These are phyloP conservation scores for Pterocarpus macrocarpus DNA, from an alignment of 306 rosid genomes.

Conservation along the genomic window DNA sequence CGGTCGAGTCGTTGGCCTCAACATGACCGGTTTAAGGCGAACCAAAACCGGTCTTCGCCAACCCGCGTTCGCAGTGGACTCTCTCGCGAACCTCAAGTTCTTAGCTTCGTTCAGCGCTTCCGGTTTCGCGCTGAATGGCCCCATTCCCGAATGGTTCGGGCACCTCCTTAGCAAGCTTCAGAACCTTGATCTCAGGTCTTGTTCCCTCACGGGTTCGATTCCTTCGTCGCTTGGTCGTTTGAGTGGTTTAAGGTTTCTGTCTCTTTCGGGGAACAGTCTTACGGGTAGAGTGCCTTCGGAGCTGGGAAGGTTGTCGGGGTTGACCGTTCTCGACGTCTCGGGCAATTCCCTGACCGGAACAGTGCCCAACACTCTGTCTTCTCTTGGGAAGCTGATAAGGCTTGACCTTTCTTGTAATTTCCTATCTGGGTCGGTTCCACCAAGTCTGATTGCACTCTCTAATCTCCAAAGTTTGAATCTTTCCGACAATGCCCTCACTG, in stretches of 20 bases:
- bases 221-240: constrained; percentile 72
- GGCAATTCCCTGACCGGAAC: constrained; percentile 72
- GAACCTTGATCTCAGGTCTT: constrained; percentile 74
- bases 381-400: constrained; percentile 63
- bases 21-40: constrained; percentile 69
- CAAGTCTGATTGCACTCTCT: constrained; percentile 60
- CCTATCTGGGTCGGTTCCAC: constrained; percentile 72
- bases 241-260: constrained; percentile 56
- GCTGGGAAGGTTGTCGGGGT: constrained; percentile 58
- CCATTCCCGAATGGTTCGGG: constrained; percentile 89
- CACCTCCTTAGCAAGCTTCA: constrained; percentile 57
- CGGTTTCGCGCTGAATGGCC: constrained; percentile 78
- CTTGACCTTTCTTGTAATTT: constrained; percentile 77
- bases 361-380: constrained; percentile 60
- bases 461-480: constrained; percentile 61
- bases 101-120: constrained; percentile 82
- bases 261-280: constrained; percentile 68
- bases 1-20: constrained; percentile 65
- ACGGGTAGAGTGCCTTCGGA: constrained; percentile 72
- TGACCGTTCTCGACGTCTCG: constrained; percentile 75
- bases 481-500: constrained; percentile 68
- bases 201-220: constrained; percentile 67
- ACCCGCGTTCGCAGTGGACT: constrained; percentile 65
- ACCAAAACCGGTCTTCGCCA: constrained; percentile 55
- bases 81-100: constrained; percentile 65